Evolutionary conservation across 208 protist species (phyloP), one percentile per base, ranked within the genome.

Genomic region (Acanthamoeba healyi): DNA sequence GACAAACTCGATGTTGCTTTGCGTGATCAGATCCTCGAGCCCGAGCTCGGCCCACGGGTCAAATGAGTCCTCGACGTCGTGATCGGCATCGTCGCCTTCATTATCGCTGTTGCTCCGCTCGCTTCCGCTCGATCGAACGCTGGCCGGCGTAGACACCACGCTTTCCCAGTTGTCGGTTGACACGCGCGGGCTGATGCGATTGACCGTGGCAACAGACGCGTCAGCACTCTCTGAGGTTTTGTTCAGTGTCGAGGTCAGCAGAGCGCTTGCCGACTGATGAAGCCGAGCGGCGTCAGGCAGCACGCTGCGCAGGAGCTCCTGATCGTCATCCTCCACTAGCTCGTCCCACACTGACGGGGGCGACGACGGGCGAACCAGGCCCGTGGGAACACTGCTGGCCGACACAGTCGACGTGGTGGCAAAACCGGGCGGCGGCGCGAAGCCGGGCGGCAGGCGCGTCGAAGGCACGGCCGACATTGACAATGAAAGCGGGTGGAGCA

Each of bases 21-120:
- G 77, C 7, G 44, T 54, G 46, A 86, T 86, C 24, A 86, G 46
- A 2, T 86, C 77, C 40, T 49, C 46, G 17, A 86, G 77, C n/a
- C 77, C 46, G 44, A 86, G 46, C 77, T 86, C 77, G 24, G 77
- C 77, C 77, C 77, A 86, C 26, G 77, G 77, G 29, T 86, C 77
- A n/a, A 86, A 86, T 26, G 40, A 49, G 22, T 24, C 46, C 14
- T 86, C 77, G 44, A 32, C 77, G 26, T 36, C 44, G 46, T 86
- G 22, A 24, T 58, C 40, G 22, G 24, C 36, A 4, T 86, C n/a
- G 24, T 58, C 34, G 70, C 12, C 34, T 36, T 46, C 24, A 10
- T 22, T 26, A 5, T 26, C 54, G 54, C 24, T 61, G 54, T 61
- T 74, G 7, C n/a, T 32, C 32, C n/a, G 65, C n/a, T n/a, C 34